Base-by-base conservation (phyloP, 2,329 filamentous ascomycete species). In the Magnaporthales sp. region DNA sequence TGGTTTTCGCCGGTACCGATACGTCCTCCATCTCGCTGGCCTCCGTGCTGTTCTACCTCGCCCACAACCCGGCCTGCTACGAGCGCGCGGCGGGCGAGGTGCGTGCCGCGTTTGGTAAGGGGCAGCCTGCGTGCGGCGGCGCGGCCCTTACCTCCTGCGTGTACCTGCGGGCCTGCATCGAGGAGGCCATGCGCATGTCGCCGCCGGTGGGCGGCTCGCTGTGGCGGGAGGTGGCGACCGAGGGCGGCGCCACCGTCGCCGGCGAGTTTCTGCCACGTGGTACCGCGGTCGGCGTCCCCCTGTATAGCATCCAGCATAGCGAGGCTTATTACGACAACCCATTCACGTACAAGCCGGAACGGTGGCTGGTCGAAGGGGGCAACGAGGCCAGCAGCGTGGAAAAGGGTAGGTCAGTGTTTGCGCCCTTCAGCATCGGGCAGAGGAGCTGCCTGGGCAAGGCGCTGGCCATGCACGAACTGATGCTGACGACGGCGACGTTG, bases 401-500 rank as follows among this genome's bases (percentile, higher is more conserved):
- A 2, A 72, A 79, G 5, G 89, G 90, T 1, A 84, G 89, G 64
- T 83, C 81, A 31, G 91, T 91, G 0, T 94, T 91, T 77, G 92
- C 89, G 69, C 89, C 91, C 1, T 92, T 92, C 71, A 88, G 84
- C 62, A 80, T 91, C 68, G 90, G 90, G 0, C 86, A 89, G 0
- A 79, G 89, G 13, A 88, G 88, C 2, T 92, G 90, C 73, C 90
- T 92, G 66, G 90, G 89, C 0, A 91, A 91, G 80, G 83, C 84
- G 0, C 76, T 91, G 56, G 88, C 88, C 1, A 89, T 91, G 71
- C 81, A 84, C 60, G 89, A 91, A 78, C 84, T 91, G 82, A 84
- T 80, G 65, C 83, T 85, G 4, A 84, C 87, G 1, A 74, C 91
- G 66, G 88, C 88, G 32, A 77, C 88, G 13, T 79, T 86, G 26